Evolutionary conservation across 192 early-diverging fungal species (phyloP).

Genomic region (Spizellomyces punctatus): DNA sequence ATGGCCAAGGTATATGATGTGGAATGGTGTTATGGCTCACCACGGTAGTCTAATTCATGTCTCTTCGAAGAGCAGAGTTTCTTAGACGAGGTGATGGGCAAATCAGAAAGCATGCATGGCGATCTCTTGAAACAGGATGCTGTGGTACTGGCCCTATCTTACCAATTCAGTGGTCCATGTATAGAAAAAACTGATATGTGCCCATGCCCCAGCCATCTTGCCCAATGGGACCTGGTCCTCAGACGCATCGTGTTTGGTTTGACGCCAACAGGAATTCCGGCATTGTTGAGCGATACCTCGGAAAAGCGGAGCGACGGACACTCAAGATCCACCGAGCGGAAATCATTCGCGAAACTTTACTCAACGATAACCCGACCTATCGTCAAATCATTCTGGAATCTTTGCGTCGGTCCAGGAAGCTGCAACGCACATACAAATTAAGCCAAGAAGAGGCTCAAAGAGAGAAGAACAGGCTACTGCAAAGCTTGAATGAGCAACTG

Average conservation of each 20-base stretch:
- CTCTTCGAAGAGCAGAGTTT: not conserved
- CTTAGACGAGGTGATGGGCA: not conserved
- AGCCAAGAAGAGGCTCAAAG: conserved; percentile 18
- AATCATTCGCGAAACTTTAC: conserved; percentile 7
- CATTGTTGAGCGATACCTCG: conserved; percentile 27
- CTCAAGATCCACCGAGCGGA: conserved; percentile 34
- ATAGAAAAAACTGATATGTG: too few relatives aligned
- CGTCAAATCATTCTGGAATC: conserved; percentile 23
- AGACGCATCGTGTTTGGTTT: conserved; percentile 31
- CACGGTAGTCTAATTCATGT: too few relatives aligned
- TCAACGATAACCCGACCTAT: conserved; percentile 15
- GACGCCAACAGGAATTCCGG: conserved; percentile 26
- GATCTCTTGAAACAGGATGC: not conserved
- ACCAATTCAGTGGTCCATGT: too few relatives aligned
- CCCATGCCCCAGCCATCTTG: conserved; percentile 1
- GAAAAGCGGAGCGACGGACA: conserved; percentile 22
- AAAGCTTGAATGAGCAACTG: conserved; percentile 29
- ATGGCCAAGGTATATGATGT: too few relatives aligned
- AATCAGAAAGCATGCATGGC: not conserved
- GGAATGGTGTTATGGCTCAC: too few relatives aligned
- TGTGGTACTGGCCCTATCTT: not conserved
- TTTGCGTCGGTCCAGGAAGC: not conserved
- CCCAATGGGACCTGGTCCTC: conserved; percentile 18
- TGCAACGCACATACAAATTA: conserved; percentile 10
- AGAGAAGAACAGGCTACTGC: conserved; percentile 20